These are phyloP conservation scores for Salix caprea DNA, from an alignment of 345 rosid genomes.

Conservation along the genomic window DNA sequence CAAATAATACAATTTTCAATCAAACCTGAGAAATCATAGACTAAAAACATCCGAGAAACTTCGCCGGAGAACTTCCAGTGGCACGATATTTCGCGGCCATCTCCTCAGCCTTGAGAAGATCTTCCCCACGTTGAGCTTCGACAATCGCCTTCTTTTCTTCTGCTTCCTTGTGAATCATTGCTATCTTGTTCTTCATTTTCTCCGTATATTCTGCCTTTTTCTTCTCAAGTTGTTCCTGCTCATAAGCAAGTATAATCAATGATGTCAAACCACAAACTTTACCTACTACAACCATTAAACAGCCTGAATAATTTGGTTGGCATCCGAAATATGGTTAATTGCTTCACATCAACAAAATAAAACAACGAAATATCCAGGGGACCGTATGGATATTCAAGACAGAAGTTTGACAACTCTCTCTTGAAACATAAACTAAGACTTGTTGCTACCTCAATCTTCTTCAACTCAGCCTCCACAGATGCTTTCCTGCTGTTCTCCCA, in stretches of 20 bases:
- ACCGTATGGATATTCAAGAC: not conserved
- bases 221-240: conserved; percentile 73
- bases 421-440: not conserved
- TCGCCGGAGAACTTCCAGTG: conserved; percentile 68
- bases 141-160: conserved; percentile 75
- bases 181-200: conserved; percentile 80
- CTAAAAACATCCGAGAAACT: conserved; percentile 50
- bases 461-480: conserved; percentile 56
- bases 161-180: conserved; percentile 67
- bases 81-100: conserved; percentile 75
- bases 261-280: not conserved
- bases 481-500: conserved; percentile 77
- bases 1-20: conserved; percentile 6
- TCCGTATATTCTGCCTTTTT: conserved; percentile 69
- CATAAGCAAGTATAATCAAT: not conserved
- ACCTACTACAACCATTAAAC: not conserved
- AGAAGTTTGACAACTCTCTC: not conserved
- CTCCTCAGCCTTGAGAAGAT: conserved; percentile 86
- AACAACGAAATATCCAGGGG: not conserved
- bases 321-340: not conserved
- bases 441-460: conserved; percentile 46
- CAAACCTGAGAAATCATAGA: conserved; percentile 1
- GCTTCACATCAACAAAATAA: not conserved
- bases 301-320: not conserved
- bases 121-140: conserved; percentile 79